phyloP scores from a whole-genome alignment of 208 protist genomes.

The Crithidia acanthocephali region DNA sequence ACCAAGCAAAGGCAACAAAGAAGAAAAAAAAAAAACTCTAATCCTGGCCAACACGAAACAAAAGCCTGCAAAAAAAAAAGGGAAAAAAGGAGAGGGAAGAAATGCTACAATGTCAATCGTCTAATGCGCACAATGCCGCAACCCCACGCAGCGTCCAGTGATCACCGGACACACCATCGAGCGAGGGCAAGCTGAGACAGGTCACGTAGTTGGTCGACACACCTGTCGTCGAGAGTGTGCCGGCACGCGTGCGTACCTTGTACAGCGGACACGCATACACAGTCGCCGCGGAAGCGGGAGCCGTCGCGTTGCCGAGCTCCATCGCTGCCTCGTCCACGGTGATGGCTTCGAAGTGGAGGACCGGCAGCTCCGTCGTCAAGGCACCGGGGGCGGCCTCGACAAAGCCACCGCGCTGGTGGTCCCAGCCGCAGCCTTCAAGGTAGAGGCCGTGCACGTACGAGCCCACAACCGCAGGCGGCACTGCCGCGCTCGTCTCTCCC shows the following conservation, averaged over 20 bases:
- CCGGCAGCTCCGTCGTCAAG: conserved; percentile 79
- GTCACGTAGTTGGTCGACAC: conserved; percentile 94
- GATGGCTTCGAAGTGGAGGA: conserved; percentile 90
- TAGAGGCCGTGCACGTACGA: conserved; percentile 94
- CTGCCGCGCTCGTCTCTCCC: background rate
- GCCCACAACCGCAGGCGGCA: conserved; percentile 56
- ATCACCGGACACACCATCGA: conserved; percentile 55
- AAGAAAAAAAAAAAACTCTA: background rate
- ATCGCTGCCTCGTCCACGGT: conserved; percentile 34
- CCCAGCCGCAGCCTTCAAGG: conserved; percentile 89
- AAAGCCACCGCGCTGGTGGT: conserved; percentile 49
- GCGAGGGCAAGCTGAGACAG: conserved; percentile 71
- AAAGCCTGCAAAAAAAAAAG: too few relatives aligned
- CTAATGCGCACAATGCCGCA: conserved; percentile 89
- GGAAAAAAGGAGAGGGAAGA: background rate
- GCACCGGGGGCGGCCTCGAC: conserved; percentile 84
- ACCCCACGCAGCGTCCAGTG: conserved; percentile 94
- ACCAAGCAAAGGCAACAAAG: background rate
- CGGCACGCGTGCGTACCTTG: conserved; percentile 90
- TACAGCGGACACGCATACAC: conserved; percentile 93
- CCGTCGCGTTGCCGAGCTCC: too few relatives aligned
- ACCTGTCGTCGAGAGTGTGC: conserved; percentile 89
- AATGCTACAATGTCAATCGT: conserved; percentile 52
- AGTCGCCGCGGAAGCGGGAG: background rate
- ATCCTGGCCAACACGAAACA: too few relatives aligned